Evolutionary conservation across 1,284 basidiomycete species (phyloP).

Genomic region (Leccinum insolens): DNA sequence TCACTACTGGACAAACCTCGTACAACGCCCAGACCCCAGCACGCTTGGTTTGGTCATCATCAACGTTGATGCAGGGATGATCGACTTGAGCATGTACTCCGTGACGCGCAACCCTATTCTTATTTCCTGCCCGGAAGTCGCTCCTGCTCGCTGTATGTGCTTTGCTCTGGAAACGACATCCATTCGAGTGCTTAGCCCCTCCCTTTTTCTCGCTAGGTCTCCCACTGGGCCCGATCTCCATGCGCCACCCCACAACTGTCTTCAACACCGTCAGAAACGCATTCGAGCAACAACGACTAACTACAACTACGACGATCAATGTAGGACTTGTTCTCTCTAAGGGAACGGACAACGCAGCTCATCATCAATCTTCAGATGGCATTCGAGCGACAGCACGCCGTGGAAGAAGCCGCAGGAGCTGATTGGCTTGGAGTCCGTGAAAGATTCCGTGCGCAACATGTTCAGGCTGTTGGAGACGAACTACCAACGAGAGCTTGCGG

Average conservation of each 20-base stretch:
- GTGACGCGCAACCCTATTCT: too few species aligned
- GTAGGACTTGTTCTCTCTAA: not conserved
- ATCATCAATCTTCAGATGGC: not conserved
- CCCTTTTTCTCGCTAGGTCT: not conserved
- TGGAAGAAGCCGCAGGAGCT: too few species aligned
- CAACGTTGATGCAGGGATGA: too few species aligned
- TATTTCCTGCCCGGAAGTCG: too few species aligned
- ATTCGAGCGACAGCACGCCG: not conserved
- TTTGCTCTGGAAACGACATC: not conserved
- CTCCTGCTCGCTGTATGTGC: not conserved
- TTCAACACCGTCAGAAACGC: not conserved
- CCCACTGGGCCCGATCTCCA: not conserved
- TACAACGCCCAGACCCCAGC: not conserved
- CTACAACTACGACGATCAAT: not conserved
- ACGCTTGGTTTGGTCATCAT: not conserved
- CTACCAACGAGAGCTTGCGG: too few species aligned
- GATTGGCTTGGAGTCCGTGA: too few species aligned
- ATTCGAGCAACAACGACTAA: not conserved
- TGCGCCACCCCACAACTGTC: not conserved
- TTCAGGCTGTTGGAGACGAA: too few species aligned
- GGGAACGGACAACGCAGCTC: not conserved
- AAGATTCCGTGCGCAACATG: too few species aligned
- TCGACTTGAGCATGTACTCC: too few species aligned
- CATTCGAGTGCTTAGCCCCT: not conserved
- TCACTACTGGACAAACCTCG: constrained; percentile 27